Evolutionary conservation across 805 yeast genomes (phyloP), one percentile per base, ranked within the genome.

Genomic region (Lipomyces mesembrius): DNA sequence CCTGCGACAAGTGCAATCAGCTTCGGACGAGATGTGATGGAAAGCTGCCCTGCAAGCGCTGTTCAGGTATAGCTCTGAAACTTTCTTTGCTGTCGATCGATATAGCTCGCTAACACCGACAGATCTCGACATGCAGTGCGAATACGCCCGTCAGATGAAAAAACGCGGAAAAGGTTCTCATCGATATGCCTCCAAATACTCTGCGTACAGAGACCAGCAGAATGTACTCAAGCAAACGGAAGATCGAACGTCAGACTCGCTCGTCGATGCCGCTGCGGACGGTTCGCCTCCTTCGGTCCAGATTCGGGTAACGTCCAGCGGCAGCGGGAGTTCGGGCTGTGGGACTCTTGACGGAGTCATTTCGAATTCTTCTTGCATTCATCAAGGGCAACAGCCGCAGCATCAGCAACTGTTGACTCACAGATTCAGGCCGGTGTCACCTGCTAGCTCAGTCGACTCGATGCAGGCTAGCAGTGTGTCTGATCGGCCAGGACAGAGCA

Each of bases 21-120:
- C 78, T 80, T 61, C 75, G 85, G 64, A 81, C 84, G 1, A 82
- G 81, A 64, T 83, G 86, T 72, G 83, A 83, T 63, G 86, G 86
- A 2, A 77, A 75, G 27, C 68, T 68, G 4, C 86, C 85, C 0
- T 83, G 86, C 68, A 70, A 76, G 2, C 83, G 82, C 64, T 83
- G 86, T 64, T 22, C 67, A 0, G 77, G 76, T 60, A 67, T 27
- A 67, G 55, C 43, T 14, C 57, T 32, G 32, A 12, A 12, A 43
- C 34, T 46, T 35, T 53, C 17, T 34, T 11, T 34, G 22, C 35
- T 14, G 39, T 14, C 34, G 35, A 22, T 27, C 34, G 7, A 22
- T 7, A 1, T 27, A 8, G 27, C 4, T 17, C 14, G 32, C 46
- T 65, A 43, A 46, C 52, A 1, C 7, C 9, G 9, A 5, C 35